Percentiles rank a stretch among this genome's conserved stretches.
These are phyloP conservation scores for Sporothrix luriei DNA, from an alignment of 2,329 filamentous ascomycete species.

Conservation along the genomic window DNA sequence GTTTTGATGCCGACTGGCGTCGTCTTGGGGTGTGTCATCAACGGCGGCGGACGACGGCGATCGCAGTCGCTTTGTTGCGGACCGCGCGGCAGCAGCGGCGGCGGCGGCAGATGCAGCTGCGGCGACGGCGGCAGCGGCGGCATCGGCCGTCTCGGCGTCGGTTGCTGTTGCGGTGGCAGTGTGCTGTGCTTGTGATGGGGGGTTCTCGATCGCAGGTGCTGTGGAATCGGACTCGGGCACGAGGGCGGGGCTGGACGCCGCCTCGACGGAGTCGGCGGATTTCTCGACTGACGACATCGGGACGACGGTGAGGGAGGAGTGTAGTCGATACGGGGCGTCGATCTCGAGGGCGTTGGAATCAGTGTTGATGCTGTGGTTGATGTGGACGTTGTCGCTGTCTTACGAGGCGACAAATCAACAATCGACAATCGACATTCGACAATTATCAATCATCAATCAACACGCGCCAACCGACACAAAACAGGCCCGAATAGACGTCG, in stretches of 20 bases:
- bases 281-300: conserved; percentile 57
- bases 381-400: not conserved
- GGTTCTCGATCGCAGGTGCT: not conserved
- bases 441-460: not conserved
- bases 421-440: not conserved
- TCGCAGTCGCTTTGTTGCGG: conserved; percentile 44
- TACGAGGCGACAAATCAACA: conserved; percentile 12
- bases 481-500: not conserved
- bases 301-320: conserved; percentile 2
- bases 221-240: conserved; percentile 33
- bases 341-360: not conserved
- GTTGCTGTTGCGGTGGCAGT: conserved; percentile 38
- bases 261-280: conserved; percentile 56
- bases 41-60: conserved; percentile 43
- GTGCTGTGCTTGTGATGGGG: conserved; percentile 33
- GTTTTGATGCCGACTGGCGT: conserved; percentile 34
- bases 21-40: conserved; percentile 28
- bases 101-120: conserved; percentile 43
- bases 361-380: not conserved
- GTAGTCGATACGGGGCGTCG: not conserved
- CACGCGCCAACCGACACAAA: no score
- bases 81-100: conserved; percentile 30
- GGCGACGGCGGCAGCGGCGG: conserved; percentile 39
- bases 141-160: conserved; percentile 25
- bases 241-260: conserved; percentile 46